phyloP scores from a whole-genome alignment of 2,329 filamentous ascomycete genomes.

The Lachnellula arida region DNA sequence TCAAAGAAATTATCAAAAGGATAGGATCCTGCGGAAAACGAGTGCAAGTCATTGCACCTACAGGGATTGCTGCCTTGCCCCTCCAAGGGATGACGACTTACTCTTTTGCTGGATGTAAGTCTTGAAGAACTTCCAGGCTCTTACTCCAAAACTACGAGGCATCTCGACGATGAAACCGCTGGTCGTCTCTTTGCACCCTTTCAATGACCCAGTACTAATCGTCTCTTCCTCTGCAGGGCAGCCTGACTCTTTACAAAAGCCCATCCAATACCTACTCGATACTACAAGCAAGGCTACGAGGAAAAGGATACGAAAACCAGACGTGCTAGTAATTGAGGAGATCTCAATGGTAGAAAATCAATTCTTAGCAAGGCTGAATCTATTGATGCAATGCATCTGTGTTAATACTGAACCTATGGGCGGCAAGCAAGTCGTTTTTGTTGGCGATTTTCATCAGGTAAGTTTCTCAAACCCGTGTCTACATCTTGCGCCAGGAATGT shows the following conservation, averaged over 20 bases:
- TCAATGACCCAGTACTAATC: no score
- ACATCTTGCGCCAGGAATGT: no score
- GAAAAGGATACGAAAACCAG: constrained; percentile 6
- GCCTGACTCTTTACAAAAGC: constrained; percentile 19
- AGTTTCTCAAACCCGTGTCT: no score
- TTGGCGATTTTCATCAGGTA: constrained; percentile 26
- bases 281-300: background rate
- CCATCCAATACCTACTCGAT: constrained; percentile 8
- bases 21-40: background rate
- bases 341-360: constrained; percentile 30
- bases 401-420: constrained; percentile 19
- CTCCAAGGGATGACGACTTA: constrained; percentile 24
- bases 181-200: no score
- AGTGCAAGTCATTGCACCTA: constrained; percentile 25
- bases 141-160: no score
- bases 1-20: constrained; percentile 19
- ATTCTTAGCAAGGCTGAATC: constrained; percentile 24
- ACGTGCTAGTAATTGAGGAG: constrained; percentile 27
- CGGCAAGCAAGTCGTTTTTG: constrained; percentile 27
- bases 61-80: constrained; percentile 27
- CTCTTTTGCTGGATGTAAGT: constrained; percentile 23
- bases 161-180: no score
- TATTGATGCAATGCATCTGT: constrained; percentile 16
- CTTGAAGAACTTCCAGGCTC: no score
- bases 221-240: constrained; percentile 2